Percentiles rank a stretch among this genome's conserved stretches.
Conservation (phyloP, 345 rosid genomes). For the Gossypium ekmanianum region DNA sequence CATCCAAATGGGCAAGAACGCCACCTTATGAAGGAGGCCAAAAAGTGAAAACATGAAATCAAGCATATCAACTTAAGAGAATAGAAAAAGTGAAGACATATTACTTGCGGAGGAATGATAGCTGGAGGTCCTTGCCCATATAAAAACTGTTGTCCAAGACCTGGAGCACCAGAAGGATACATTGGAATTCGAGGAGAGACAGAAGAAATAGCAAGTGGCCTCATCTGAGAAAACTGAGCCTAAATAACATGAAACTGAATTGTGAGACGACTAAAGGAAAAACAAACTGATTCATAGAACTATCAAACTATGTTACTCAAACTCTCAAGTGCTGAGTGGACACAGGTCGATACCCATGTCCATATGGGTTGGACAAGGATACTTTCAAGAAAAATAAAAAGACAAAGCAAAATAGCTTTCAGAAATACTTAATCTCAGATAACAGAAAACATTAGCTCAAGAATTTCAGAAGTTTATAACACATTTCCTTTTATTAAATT, state of each 20-base stretch:
- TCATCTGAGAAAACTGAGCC: conserved; percentile 77
- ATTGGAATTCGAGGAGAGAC: conserved; percentile 66
- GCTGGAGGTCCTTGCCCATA: conserved; percentile 77
- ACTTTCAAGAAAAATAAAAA: not conserved
- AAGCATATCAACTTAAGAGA: not conserved
- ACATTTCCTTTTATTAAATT: not conserved
- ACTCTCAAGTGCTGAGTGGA: not conserved
- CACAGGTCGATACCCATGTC: not conserved
- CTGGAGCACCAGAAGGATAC: conserved; percentile 67
- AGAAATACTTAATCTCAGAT: not conserved
- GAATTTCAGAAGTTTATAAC: not conserved
- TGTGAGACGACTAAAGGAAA: not conserved
- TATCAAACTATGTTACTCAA: too few species aligned
- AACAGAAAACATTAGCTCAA: not conserved
- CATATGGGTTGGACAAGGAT: not conserved
- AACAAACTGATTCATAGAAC: not conserved
- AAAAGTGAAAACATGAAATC: conserved; percentile 16
- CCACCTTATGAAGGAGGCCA: not conserved
- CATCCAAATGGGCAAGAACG: not conserved
- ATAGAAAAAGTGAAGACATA: not conserved
- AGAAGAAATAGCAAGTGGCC: conserved; percentile 58
- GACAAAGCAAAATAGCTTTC: not conserved
- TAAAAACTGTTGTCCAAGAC: conserved; percentile 66
- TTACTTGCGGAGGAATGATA: conserved; percentile 61
- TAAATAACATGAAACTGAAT: conserved; percentile 15